Evolutionary conservation across 805 yeast genomes (phyloP), one percentile per base, ranked within the genome.

Genomic region (Dipodascus albidus): DNA sequence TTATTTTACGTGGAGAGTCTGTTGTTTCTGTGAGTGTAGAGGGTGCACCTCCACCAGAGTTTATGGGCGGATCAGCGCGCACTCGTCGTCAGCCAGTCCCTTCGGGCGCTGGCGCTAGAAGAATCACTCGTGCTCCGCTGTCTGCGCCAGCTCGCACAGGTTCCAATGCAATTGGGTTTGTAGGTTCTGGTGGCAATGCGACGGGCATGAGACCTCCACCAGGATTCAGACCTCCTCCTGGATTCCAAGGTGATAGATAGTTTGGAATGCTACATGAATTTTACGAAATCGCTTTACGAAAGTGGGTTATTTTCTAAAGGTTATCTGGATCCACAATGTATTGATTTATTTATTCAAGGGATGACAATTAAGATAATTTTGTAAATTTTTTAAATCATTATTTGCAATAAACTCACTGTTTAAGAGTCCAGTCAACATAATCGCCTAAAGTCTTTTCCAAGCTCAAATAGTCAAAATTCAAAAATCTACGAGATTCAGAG

Each of bases 1-100:
- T 87, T 1, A 84, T 91, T 38, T 70, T 91, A 49, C 76, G 98
- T 60, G 99, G 99, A 1, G 96, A 88, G 59, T 86, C 84, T 59
- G 80, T 93, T 23, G 80, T 90, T 11, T 79, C 89, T 53, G 71
- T 85, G 20, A 75, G 78, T 24, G 80, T 86, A 31, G 91, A 86
- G 69, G 74, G 82, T n/a, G 78, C 87, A 54, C 74, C 80, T 47
- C 67, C 71, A 54, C 60, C 73, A 23, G 70, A 75, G 61, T 65
- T 71, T 50, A 69, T 72, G 62, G 62, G 64, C 66, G 59, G 59
- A 57, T 60, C 63, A 53, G 57, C 63, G 62, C 50, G 60, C 57
- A 60, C 59, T 11, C 59, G 67, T 49, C 50, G 68, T 54, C 60
- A 67, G 50, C 55, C 59, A 55, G 47, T 71, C 19, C 62, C 64